Conservation (phyloP, 2,329 filamentous ascomycete genomes). For the Corinectria fuckeliana region DNA sequence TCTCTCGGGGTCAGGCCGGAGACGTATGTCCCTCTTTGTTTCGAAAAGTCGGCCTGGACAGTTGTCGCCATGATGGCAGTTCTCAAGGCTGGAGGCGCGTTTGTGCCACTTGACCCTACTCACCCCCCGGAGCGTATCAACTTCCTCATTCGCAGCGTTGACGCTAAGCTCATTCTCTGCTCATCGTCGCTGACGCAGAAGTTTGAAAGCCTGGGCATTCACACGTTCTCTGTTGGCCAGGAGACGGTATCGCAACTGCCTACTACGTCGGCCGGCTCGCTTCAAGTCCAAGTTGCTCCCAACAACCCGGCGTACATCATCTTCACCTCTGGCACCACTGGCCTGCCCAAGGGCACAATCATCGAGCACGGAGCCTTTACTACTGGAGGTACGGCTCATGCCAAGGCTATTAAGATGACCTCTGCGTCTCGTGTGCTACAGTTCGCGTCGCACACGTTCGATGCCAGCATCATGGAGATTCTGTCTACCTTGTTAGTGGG, state of each 20-base stretch:
- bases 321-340: slow-evolving; percentile 7
- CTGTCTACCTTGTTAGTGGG: slow-evolving; percentile 37
- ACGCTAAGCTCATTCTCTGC: slow-evolving; percentile 21
- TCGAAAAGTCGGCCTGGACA: slow-evolving; percentile 47
- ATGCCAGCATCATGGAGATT: slow-evolving; percentile 21
- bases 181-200: background rate
- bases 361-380: slow-evolving; percentile 19
- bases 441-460: slow-evolving; percentile 33
- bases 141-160: slow-evolving; percentile 18
- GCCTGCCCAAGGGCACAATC: slow-evolving; percentile 9
- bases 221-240: background rate
- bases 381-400: slow-evolving; percentile 9
- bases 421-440: slow-evolving; percentile 22
- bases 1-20: slow-evolving; percentile 38
- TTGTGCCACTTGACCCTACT: slow-evolving; percentile 44
- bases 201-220: background rate
- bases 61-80: slow-evolving; percentile 44
- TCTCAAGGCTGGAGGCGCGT: slow-evolving; percentile 44
- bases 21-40: slow-evolving; percentile 42
- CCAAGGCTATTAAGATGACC: background rate
- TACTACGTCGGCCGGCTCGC: background rate
- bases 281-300: background rate
- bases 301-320: background rate
- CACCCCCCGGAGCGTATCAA: slow-evolving; percentile 40
- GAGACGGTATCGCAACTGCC: background rate